phyloP scores from a whole-genome alignment of 495 filamentous ascomycete genomes.

The Penicillium simplicissimum region DNA sequence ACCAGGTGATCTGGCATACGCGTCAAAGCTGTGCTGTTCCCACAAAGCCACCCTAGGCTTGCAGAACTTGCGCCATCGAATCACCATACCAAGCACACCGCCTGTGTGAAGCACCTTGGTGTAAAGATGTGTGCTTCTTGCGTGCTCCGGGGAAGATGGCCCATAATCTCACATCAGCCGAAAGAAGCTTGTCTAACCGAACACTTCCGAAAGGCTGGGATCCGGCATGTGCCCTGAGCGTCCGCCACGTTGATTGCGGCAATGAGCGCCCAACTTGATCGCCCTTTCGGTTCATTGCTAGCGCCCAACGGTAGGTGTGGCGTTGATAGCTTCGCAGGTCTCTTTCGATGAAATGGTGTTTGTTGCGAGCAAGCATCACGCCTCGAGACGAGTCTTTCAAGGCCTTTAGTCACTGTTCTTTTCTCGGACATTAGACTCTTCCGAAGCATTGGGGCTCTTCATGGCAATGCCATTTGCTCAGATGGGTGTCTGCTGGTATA shows the following conservation, averaged over 20 bases:
- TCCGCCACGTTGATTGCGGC: not conserved
- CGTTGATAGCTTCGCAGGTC: not conserved
- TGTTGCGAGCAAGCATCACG: not conserved
- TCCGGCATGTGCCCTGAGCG: not conserved
- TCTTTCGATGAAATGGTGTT: not conserved
- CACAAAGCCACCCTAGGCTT: not conserved
- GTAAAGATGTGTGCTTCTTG: not conserved
- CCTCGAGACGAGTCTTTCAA: not conserved
- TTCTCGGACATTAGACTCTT: not conserved
- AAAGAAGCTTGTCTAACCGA: not conserved
- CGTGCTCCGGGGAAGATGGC: not conserved
- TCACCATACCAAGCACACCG: not conserved
- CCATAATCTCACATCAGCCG: slow-evolving; percentile 2
- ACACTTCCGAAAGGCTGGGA: not conserved
- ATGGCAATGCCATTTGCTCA: not conserved
- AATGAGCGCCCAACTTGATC: not conserved
- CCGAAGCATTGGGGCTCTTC: not conserved
- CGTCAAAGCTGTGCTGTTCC: not conserved
- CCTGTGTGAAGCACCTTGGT: not conserved
- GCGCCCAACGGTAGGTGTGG: not conserved
- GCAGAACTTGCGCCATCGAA: not conserved
- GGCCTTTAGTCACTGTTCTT: not conserved
- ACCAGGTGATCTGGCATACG: not conserved
- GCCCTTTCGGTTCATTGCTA: not conserved
- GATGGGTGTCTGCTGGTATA: not conserved